Evolutionary conservation across 768 basidiomycete species (phyloP).

Genomic region (Hericium coralloides): DNA sequence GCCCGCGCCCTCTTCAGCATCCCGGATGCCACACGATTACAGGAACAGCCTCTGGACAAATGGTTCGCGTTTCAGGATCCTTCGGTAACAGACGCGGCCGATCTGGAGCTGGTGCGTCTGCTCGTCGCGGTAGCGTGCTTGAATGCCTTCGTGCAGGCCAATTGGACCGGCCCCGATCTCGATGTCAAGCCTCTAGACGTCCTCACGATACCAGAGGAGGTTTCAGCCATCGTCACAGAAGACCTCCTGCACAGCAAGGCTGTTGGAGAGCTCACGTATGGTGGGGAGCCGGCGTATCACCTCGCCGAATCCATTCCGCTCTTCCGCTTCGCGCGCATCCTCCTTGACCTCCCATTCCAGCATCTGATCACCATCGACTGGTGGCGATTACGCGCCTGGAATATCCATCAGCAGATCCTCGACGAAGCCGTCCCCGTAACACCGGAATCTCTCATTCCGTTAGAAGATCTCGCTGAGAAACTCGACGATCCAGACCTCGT

Average conservation of each 20-base stretch:
- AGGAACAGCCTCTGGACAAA: constrained; percentile 28
- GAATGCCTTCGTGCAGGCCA: constrained; percentile 85
- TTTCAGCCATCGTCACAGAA: constrained; percentile 26
- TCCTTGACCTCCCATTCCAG: constrained; percentile 45
- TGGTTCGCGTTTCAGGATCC: constrained; percentile 25
- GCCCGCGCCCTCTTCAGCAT: constrained; percentile 28
- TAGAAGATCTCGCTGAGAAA: constrained; percentile 32
- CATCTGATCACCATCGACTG: constrained; percentile 48
- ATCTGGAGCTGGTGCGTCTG: constrained; percentile 49
- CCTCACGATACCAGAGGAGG: constrained; percentile 24
- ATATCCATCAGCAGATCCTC: constrained; percentile 70
- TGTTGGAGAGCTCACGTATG: constrained; percentile 66
- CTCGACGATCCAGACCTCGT: constrained; percentile 54
- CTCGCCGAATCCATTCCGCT: constrained; percentile 62
- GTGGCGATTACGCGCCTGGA: constrained; percentile 76
- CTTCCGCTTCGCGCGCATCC: constrained; percentile 64
- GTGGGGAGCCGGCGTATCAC: constrained; percentile 95
- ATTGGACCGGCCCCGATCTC: constrained; percentile 94
- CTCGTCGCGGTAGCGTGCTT: constrained; percentile 69
- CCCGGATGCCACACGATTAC: constrained; percentile 16
- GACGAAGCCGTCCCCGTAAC: constrained; percentile 73
- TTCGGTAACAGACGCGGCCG: constrained; percentile 25
- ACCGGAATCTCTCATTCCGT: constrained; percentile 28
- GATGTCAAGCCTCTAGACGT: constrained; percentile 39
- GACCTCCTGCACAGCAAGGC: constrained; percentile 55